Base-by-base conservation (phyloP, 768 basidiomycete genomes). In the Hypholoma fasciculare region DNA sequence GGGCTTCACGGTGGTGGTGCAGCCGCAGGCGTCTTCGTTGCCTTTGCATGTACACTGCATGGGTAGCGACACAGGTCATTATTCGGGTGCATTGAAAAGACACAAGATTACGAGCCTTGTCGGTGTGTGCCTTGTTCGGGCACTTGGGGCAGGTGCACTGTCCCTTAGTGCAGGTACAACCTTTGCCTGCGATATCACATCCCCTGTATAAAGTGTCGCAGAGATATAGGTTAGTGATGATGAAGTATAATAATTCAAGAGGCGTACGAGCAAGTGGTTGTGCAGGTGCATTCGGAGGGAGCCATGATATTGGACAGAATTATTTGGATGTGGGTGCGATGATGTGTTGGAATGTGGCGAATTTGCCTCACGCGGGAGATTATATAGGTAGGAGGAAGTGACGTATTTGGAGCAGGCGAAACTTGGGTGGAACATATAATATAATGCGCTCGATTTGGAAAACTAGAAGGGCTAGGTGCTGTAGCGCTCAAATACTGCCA, bases 111-210 rank as follows among this genome's bases (percentile, higher is more conserved):
- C 66, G 49, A 50, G 75, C 76, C 61, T 72, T 68, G 20, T 60
- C 63, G n/a, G 75, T 72, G 56, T 76, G 76, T 4, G 62, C 65
- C 62, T 78, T 78, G 57, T 78, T 78, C 7, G 54, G 49, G 60
- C 76, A 78, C 43, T 73, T 61, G 16, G 65, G 63, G 58, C 76
- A 78, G 49, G 71, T 64, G 60, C 76, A 78, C 52, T 72, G 67
- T 27, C 65, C 70, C 66, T 74, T 69, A 1, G 67, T 54, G 65
- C 76, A 78, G 1, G 71, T 57, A 52, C 76, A 76, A 17, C 74
- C 75, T 14, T 71, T 72, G 57, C 74, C 74, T 23, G 65, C 51
- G n/a, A 73, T 69, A 11, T 75, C 76, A 60, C 76, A 77, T 49
- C 70, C 59, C 34, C 76, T 77, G 27, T 9, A 8, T 20, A 11